phyloP scores from a whole-genome alignment of 1,284 basidiomycete genomes.

The Sporisorium reilianum region DNA sequence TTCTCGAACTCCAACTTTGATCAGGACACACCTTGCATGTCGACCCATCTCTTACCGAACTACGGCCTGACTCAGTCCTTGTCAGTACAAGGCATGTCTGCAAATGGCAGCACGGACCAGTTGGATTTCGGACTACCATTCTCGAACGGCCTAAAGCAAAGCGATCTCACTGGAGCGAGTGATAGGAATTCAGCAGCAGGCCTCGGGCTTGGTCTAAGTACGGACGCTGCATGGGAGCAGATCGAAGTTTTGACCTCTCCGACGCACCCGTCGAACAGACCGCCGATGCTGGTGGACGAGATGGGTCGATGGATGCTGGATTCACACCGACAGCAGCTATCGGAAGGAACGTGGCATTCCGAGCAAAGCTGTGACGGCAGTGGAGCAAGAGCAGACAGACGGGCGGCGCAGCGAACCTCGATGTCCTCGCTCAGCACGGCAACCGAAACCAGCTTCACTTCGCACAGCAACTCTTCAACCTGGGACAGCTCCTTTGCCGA shows the following conservation, averaged over 20 bases:
- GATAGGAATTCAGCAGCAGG: constrained; percentile 2
- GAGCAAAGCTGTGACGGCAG: neutral
- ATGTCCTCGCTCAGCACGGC: constrained; percentile 22
- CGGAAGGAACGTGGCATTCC: neutral
- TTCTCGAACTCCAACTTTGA: constrained; percentile 10
- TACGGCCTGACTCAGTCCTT: constrained; percentile 23
- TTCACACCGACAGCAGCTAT: neutral
- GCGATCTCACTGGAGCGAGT: neutral
- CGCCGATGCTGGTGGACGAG: constrained; percentile 23
- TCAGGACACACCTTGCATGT: constrained; percentile 30
- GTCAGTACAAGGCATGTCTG: neutral
- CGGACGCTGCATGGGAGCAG: neutral
- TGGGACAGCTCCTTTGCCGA: constrained; percentile 34
- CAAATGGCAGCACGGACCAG: no score
- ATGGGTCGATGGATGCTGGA: constrained; percentile 27
- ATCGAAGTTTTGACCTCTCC: neutral
- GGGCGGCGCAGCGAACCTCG: constrained; percentile 9
- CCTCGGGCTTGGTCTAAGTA: constrained; percentile 18
- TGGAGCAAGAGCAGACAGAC: neutral
- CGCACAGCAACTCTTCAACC: constrained; percentile 14
- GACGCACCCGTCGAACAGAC: neutral
- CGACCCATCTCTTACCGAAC: constrained; percentile 21
- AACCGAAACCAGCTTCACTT: constrained; percentile 20
- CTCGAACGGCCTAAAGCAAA: neutral
- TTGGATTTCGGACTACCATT: neutral